Percentiles rank a stretch among this genome's conserved stretches.
These are phyloP conservation scores for Aschersonia sp. DNA, from an alignment of 2,329 filamentous ascomycete genomes.

Conservation along the genomic window DNA sequence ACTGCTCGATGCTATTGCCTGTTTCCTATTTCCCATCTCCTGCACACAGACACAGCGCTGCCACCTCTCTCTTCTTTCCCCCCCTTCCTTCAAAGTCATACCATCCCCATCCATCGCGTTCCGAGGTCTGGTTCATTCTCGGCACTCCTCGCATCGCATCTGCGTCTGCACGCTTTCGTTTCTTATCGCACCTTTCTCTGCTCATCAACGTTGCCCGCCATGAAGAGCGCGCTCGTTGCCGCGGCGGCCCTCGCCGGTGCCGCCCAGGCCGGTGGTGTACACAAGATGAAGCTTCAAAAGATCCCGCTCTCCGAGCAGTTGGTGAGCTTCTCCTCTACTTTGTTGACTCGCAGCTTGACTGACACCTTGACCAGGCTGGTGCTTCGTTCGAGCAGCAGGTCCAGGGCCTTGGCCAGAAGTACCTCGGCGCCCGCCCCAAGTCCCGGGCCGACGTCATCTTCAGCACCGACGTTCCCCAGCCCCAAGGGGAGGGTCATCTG, in stretches of 20 bases:
- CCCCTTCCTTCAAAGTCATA: too few relatives aligned
- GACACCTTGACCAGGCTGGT: constrained; percentile 38
- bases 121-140: neutral
- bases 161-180: neutral
- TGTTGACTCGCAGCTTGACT: neutral
- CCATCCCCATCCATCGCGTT: too few relatives aligned
- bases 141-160: neutral
- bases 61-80: too few relatives aligned
- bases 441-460: constrained; percentile 64
- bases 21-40: too few relatives aligned
- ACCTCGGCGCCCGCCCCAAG: constrained; percentile 65
- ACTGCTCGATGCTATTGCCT: too few relatives aligned
- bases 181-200: neutral
- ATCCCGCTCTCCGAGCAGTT: constrained; percentile 83
- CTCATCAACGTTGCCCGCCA: constrained; percentile 29
- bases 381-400: constrained; percentile 71
- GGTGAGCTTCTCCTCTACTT: constrained; percentile 37
- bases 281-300: constrained; percentile 98
- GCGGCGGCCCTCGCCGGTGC: constrained; percentile 70
- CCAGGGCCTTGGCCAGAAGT: constrained; percentile 82
- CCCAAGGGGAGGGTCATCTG: constrained; percentile 50
- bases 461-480: constrained; percentile 53
- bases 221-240: constrained; percentile 76
- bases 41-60: too few relatives aligned
- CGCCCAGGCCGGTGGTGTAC: constrained; percentile 62